Conservation (phyloP, 768 basidiomycete species). For the Mycena maculata region DNA sequence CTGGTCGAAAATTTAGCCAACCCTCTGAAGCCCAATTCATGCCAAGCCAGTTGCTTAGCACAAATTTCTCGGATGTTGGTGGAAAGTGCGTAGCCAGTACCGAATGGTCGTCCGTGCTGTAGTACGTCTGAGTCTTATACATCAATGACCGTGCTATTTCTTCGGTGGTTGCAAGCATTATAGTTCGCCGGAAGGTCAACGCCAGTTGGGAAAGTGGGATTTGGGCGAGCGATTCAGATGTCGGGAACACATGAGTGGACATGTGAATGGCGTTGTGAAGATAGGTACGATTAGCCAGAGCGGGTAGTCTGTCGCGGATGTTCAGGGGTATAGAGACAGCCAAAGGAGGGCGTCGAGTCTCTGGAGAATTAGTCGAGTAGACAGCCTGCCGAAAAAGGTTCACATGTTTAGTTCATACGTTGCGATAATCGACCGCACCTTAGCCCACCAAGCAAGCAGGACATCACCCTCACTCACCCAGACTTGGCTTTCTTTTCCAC, state of each 20-base stretch:
- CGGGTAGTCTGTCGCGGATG: not conserved
- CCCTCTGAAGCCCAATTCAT: not conserved
- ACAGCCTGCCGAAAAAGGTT: too few relatives aligned
- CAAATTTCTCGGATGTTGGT: not conserved
- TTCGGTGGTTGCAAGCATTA: not conserved
- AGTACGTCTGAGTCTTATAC: too few relatives aligned
- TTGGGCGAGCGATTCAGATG: not conserved
- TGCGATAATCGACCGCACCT: not conserved
- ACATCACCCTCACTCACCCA: not conserved
- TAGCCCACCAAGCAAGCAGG: conserved; percentile 7
- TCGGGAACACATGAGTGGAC: not conserved
- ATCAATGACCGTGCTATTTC: not conserved
- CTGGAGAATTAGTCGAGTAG: not conserved
- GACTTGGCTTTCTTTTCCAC: not conserved
- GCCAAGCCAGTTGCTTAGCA: too few relatives aligned
- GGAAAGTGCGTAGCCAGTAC: not conserved
- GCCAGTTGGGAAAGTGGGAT: not conserved
- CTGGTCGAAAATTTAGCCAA: not conserved
- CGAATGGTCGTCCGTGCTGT: too few relatives aligned
- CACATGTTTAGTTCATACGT: too few relatives aligned
- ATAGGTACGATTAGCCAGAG: not conserved
- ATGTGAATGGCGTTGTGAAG: conserved; percentile 5
- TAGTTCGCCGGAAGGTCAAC: not conserved
- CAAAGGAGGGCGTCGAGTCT: not conserved
- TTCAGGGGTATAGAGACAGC: conserved; percentile 1